These are phyloP conservation scores for Trichophaea hybrida DNA, from an alignment of 2,329 filamentous ascomycete species.

Conservation along the genomic window DNA sequence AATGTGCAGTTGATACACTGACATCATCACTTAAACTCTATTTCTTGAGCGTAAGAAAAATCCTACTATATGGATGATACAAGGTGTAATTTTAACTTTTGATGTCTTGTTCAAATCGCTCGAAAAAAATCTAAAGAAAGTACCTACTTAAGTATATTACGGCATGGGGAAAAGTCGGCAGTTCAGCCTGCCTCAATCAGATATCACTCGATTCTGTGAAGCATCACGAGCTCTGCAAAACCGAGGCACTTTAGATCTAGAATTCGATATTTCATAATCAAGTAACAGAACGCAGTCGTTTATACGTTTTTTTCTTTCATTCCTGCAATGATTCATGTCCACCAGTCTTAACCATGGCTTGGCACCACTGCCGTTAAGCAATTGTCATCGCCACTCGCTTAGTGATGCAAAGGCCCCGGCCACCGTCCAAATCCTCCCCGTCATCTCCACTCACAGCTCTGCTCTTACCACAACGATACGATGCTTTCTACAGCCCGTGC, in stretches of 20 bases:
- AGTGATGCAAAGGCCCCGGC: not conserved
- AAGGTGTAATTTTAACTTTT: too few species aligned
- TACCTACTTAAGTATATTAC: too few species aligned
- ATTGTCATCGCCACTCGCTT: not conserved
- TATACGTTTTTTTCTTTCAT: not conserved
- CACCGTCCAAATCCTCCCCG: not conserved
- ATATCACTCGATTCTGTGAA: not conserved
- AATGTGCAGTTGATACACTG: too few species aligned
- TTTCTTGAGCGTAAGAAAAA: too few species aligned
- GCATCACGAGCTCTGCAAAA: not conserved
- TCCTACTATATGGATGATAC: too few species aligned
- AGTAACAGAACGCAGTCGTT: not conserved
- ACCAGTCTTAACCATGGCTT: not conserved
- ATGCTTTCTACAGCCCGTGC: not conserved
- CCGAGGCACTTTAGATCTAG: too few species aligned
- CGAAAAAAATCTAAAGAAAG: not conserved
- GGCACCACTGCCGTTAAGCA: not conserved
- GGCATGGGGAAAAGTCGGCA: not conserved
- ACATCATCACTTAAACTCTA: too few species aligned
- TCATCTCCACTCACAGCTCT: conserved; percentile 6
- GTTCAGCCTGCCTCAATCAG: not conserved
- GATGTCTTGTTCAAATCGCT: not conserved
- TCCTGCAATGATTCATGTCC: not conserved
- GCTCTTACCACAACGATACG: not conserved
- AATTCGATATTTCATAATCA: not conserved